A percentile compares a stretch with the other conserved stretches of the same genome.
Conservation (phyloP, 805 yeast genomes). For the Torulaspora maleeae region DNA sequence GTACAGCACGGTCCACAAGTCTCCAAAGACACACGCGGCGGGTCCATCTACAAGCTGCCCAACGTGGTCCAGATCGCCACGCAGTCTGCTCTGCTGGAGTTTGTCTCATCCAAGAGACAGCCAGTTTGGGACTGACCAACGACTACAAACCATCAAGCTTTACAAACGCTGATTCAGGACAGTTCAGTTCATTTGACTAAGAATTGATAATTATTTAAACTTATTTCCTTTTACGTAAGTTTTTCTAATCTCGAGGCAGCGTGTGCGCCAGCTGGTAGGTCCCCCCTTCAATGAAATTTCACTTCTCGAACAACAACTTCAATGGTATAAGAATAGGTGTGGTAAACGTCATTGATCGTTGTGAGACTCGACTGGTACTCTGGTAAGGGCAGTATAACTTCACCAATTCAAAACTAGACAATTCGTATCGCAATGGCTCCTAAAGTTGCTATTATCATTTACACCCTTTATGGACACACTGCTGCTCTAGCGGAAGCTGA, state of each 20-base stretch:
- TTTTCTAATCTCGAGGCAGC: slow-evolving; percentile 1
- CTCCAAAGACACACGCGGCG: slow-evolving; percentile 50
- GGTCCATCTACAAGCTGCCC: slow-evolving; percentile 47
- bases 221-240: background rate
- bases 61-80: slow-evolving; percentile 9
- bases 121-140: slow-evolving; percentile 3
- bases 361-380: background rate
- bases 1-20: slow-evolving; percentile 34
- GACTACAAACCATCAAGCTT: background rate
- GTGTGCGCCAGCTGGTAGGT: background rate
- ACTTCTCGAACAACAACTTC: background rate
- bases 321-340: background rate
- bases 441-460: slow-evolving; percentile 70
- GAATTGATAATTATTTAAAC: background rate
- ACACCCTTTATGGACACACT: slow-evolving; percentile 78
- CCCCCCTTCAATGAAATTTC: background rate
- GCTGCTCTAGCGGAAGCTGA: slow-evolving; percentile 63
- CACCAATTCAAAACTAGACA: background rate
- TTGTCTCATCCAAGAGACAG: slow-evolving; percentile 11
- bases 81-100: slow-evolving; percentile 2
- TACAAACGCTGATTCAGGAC: background rate
- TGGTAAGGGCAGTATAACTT: background rate
- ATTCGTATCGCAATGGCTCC: slow-evolving; percentile 11
- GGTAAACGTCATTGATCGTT: background rate
- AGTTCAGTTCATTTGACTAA: background rate